Evolutionary conservation across 768 basidiomycete species (phyloP).

Genomic region (Phanerochaete sordida): DNA sequence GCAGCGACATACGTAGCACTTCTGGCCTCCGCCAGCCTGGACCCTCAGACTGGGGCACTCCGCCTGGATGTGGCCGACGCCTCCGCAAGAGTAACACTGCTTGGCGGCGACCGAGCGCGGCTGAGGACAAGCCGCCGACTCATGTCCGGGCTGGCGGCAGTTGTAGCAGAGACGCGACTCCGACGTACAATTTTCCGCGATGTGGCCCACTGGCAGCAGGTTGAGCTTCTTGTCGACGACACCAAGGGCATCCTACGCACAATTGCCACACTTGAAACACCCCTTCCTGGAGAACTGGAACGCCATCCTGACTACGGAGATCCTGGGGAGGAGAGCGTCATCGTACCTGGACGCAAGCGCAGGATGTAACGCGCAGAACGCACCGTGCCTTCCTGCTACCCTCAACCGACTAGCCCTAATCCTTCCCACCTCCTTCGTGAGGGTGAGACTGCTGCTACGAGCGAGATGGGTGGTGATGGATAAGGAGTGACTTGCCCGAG

Average conservation of each 20-base stretch:
- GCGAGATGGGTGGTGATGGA: conserved; percentile 26
- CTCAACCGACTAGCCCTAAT: conserved; percentile 68
- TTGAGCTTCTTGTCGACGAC: conserved; percentile 15
- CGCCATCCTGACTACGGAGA: conserved; percentile 58
- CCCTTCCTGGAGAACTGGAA: conserved; percentile 84
- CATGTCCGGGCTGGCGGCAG: conserved; percentile 92
- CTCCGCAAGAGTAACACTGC: conserved; percentile 92
- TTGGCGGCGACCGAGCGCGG: conserved; percentile 81
- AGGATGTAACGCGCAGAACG: neutral
- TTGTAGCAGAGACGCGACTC: conserved; percentile 92
- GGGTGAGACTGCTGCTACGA: conserved; percentile 47
- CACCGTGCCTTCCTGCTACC: conserved; percentile 63
- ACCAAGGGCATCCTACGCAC: conserved; percentile 43
- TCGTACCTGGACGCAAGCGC: neutral
- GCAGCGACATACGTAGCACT: conserved; percentile 69
- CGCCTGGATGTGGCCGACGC: conserved; percentile 86
- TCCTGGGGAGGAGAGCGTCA: conserved; percentile 14
- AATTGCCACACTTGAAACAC: conserved; percentile 92
- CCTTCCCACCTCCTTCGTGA: conserved; percentile 54
- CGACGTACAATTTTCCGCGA: conserved; percentile 88
- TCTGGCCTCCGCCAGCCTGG: conserved; percentile 55
- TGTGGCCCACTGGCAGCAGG: conserved; percentile 70
- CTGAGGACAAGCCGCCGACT: conserved; percentile 82
- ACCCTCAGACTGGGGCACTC: conserved; percentile 81
- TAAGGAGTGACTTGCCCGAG: conserved; percentile 14